These are phyloP conservation scores for Senna siamea DNA, from an alignment of 306 rosid species.

Conservation along the genomic window DNA sequence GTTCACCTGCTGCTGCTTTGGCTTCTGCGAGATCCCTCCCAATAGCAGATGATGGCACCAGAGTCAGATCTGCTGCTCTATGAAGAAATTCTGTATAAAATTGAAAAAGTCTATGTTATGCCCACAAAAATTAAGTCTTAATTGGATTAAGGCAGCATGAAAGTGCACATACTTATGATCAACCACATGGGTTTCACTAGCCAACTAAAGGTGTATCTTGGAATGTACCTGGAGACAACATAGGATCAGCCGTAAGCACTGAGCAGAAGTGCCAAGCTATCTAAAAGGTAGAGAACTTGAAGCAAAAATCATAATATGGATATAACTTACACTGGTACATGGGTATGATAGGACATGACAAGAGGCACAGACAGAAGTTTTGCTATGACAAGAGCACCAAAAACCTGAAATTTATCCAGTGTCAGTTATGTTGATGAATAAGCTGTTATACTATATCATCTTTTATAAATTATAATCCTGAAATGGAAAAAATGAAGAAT, in stretches of 20 bases:
- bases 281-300: slow-evolving; percentile 1
- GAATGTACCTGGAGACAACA: slow-evolving; percentile 75
- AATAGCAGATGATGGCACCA: slow-evolving; percentile 96
- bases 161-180: slow-evolving; percentile 72
- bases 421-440: background rate
- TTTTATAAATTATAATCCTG: background rate
- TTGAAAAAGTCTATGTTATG: slow-evolving; percentile 35
- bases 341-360: slow-evolving; percentile 98
- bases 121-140: slow-evolving; percentile 12
- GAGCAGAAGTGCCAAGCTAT: background rate
- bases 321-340: slow-evolving; percentile 91
- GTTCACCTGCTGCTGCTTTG: slow-evolving; percentile 77
- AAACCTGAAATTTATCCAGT: slow-evolving; percentile 54
- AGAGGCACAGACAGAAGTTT: slow-evolving; percentile 69
- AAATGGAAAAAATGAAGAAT: background rate
- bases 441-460: background rate
- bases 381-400: slow-evolving; percentile 70
- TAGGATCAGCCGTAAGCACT: slow-evolving; percentile 30
- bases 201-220: slow-evolving; percentile 99
- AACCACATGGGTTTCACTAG: slow-evolving; percentile 98
- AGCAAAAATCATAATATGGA: slow-evolving; percentile 26
- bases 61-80: slow-evolving; percentile 89
- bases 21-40: slow-evolving; percentile 80
- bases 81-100: slow-evolving; percentile 82
- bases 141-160: slow-evolving; percentile 18